Evolutionary conservation across 441 rosid genomes (phyloP), one percentile per base, ranked within the genome.

Genomic region (Gossypium davidsonii): DNA sequence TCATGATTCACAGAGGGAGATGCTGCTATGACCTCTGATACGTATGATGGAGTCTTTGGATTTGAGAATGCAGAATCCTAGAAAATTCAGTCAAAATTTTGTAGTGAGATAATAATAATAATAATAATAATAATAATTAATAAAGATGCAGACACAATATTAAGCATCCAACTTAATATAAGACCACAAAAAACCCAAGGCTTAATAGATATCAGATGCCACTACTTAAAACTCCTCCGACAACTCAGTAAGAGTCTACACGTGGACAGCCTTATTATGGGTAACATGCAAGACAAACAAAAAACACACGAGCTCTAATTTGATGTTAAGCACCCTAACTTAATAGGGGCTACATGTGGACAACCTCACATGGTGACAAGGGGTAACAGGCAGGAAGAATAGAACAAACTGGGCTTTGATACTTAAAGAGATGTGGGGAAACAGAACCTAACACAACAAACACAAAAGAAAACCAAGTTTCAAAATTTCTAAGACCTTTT

Each of bases 11-110:
- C 73, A 60, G 37, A 31, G 44, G 92, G 91, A 42, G 99, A 90
- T 71, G 84, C 79, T 53, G 87, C 83, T 79, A 91, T 84, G 79
- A 88, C 85, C 79, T 91, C 86, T 61, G 96, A 83, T 66, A 79
- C 66, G 80, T 90, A 88, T 42, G 94, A 83, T 74, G 86, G 93
- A 52, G 73, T 77, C 82, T 85, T 89, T 37, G 96, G 74, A 78
- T 76, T 85, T 80, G 90, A 77, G 56, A 79, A 76, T 48, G 84
- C 76, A 63, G 90, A 80, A 39, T 83, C 93, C 98, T 96, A 70
- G 71, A 87, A 77, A 76, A 25, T 44, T 44, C 42, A 60, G 28
- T 23, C 44, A 51, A 58, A 52, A 37, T 4, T 71, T 9, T 44
- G 28, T 1, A 55, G 52, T 39, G 39, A 74, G 67, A 21, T 49